Evolutionary conservation across 148 eudicot genomes (phyloP).

Genomic region (Rhododendron mucronatum): DNA sequence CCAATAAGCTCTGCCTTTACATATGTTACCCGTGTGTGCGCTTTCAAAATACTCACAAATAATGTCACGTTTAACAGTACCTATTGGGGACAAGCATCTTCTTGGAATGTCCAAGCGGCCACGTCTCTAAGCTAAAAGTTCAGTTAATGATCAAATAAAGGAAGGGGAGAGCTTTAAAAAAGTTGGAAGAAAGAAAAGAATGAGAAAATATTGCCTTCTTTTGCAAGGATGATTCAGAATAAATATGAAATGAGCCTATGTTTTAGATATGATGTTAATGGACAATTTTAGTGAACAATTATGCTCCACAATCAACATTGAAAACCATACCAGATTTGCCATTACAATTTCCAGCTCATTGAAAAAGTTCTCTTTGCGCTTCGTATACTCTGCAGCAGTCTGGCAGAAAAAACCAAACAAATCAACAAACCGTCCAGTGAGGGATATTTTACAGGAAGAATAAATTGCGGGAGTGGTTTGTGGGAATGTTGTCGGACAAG

Average conservation of each 20-base stretch:
- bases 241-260: background rate
- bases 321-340: slow-evolving; percentile 81
- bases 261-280: background rate
- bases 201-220: background rate
- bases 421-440: background rate
- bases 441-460: background rate
- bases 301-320: background rate
- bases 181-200: background rate
- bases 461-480: background rate
- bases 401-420: background rate
- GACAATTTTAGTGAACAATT: background rate
- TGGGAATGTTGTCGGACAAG: background rate
- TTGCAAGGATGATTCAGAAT: background rate
- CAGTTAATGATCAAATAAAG: background rate
- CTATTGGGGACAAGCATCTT: background rate
- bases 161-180: background rate
- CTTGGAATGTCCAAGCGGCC: background rate
- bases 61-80: background rate
- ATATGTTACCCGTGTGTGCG: background rate
- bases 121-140: background rate
- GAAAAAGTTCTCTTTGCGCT: slow-evolving; percentile 78
- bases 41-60: background rate
- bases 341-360: slow-evolving; percentile 75
- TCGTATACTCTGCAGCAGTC: background rate
- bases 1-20: background rate